phyloP scores from a whole-genome alignment of 805 yeast genomes.

The Wickerhamomyces hampshirensis region DNA sequence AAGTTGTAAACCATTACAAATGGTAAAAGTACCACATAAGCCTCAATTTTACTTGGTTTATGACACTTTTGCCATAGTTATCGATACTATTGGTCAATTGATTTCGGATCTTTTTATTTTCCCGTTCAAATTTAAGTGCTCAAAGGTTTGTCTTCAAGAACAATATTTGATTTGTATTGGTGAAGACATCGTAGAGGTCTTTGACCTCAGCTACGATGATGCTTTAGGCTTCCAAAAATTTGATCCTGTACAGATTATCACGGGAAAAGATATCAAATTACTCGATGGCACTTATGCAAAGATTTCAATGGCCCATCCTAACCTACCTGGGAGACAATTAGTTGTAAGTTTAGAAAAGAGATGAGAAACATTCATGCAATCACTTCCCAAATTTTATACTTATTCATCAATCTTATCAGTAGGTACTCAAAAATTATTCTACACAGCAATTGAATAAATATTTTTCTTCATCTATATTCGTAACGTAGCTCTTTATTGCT shows the following conservation, averaged over 20 bases:
- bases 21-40: constrained; percentile 54
- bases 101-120: constrained; percentile 35
- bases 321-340: constrained; percentile 55
- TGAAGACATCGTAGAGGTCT: constrained; percentile 66
- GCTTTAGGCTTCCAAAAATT: constrained; percentile 28
- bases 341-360: constrained; percentile 34
- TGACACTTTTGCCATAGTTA: constrained; percentile 63
- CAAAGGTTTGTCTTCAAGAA: constrained; percentile 35
- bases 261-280: constrained; percentile 59
- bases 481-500: no score
- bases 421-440: no score
- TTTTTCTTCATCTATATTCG: no score
- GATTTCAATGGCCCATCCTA: constrained; percentile 60
- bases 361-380: constrained; percentile 1
- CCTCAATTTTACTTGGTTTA: constrained; percentile 59
- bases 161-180: constrained; percentile 51
- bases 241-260: constrained; percentile 60
- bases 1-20: constrained; percentile 48
- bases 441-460: no score
- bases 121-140: constrained; percentile 38
- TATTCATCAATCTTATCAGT: no score
- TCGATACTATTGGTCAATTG: constrained; percentile 53
- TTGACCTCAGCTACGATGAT: constrained; percentile 48
- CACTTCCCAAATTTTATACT: no score
- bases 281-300: constrained; percentile 38